Conservation (phyloP, 2,329 filamentous ascomycete genomes). For the Niveomyces coronatus region DNA sequence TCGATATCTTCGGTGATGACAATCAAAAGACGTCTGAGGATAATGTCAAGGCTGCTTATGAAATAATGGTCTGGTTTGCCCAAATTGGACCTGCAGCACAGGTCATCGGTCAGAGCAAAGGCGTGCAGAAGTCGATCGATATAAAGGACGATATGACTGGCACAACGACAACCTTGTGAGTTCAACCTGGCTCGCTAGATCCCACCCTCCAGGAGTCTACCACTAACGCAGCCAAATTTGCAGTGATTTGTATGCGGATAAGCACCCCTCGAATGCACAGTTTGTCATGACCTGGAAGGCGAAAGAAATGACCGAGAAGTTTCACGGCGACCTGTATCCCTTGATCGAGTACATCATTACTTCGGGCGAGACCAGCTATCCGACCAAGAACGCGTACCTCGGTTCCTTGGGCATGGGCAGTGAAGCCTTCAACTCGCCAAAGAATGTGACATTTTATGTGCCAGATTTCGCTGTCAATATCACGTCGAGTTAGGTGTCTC, state of each 20-base stretch:
- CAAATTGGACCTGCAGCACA: conserved; percentile 34
- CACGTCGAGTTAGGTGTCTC: conserved; percentile 5
- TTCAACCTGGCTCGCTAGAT: background rate
- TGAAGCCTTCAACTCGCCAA: conserved; percentile 33
- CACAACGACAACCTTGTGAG: conserved; percentile 24
- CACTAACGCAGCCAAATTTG: conserved; percentile 4
- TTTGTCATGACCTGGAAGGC: conserved; percentile 42
- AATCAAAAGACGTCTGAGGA: conserved; percentile 29
- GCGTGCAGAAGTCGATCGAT: conserved; percentile 19
- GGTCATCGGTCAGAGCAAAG: conserved; percentile 32
- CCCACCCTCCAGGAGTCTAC: background rate
- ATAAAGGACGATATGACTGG: conserved; percentile 28
- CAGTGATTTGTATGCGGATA: conserved; percentile 31
- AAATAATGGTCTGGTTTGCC: conserved; percentile 49
- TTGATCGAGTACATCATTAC: conserved; percentile 31
- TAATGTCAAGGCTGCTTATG: conserved; percentile 33
- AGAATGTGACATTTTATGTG: conserved; percentile 39
- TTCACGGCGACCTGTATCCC: conserved; percentile 35
- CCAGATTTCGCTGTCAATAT: conserved; percentile 27
- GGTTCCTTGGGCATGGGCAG: conserved; percentile 42
- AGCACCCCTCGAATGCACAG: conserved; percentile 27
- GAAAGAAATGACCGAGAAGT: conserved; percentile 23
- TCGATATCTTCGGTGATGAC: conserved; percentile 48
- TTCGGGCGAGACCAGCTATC: conserved; percentile 24
- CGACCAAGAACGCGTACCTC: conserved; percentile 33